A percentile compares a stretch with the other conserved stretches of the same genome.
Evolutionary conservation across 495 filamentous ascomycete genomes (phyloP).

Genomic region (Penicillium salamii): DNA sequence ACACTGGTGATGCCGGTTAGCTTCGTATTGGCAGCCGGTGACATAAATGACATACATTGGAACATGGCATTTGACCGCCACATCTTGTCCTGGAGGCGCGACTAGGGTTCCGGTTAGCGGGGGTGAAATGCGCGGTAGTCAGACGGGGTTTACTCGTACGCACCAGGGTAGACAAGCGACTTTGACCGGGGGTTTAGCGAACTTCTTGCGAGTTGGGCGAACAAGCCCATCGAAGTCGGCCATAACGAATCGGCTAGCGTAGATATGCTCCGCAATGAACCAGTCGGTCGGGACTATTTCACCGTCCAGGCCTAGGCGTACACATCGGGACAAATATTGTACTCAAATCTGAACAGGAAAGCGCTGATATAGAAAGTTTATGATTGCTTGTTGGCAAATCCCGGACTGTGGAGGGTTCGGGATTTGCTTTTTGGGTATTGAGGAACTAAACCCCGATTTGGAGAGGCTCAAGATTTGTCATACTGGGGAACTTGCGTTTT

Average conservation of each 20-base stretch:
- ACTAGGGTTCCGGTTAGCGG: too few relatives aligned
- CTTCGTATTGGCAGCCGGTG: background rate
- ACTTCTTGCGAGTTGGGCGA: constrained; percentile 43
- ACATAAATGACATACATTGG: constrained; percentile 45
- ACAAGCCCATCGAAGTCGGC: constrained; percentile 18
- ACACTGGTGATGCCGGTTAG: constrained; percentile 37
- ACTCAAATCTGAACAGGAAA: constrained; percentile 2
- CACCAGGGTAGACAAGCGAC: constrained; percentile 62
- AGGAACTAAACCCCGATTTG: background rate
- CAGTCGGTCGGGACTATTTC: constrained; percentile 4
- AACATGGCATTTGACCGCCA: constrained; percentile 54
- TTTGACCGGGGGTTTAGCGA: constrained; percentile 60
- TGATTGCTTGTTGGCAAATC: constrained; percentile 30
- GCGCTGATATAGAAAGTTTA: constrained; percentile 25
- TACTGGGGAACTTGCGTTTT: background rate
- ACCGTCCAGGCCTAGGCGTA: too few relatives aligned
- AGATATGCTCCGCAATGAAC: constrained; percentile 9
- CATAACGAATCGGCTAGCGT: constrained; percentile 29
- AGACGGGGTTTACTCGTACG: too few relatives aligned
- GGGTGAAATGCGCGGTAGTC: too few relatives aligned
- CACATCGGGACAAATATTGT: too few relatives aligned
- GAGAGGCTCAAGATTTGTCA: background rate
- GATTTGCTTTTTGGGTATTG: constrained; percentile 24
- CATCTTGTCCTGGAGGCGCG: constrained; percentile 58
- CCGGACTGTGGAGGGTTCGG: constrained; percentile 29